These are phyloP conservation scores for Microthyrium microscopicum DNA, from an alignment of 2,329 filamentous ascomycete genomes.

Conservation along the genomic window DNA sequence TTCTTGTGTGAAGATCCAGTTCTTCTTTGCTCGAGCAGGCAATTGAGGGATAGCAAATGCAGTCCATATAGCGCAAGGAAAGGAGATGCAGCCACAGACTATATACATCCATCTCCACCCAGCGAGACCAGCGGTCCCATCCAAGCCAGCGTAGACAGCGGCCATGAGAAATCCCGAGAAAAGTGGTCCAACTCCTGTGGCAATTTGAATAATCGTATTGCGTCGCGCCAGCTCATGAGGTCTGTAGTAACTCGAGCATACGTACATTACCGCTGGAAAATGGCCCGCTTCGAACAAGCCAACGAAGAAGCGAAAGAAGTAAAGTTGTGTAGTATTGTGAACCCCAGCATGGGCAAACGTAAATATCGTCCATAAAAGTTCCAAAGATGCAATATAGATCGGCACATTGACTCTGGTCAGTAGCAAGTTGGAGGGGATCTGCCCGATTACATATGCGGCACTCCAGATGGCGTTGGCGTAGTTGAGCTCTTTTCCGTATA, in stretches of 20 bases:
- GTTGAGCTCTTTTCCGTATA: slow-evolving; percentile 18
- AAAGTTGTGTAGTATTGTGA: neutral
- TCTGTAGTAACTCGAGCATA: slow-evolving; percentile 25
- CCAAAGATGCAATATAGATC: slow-evolving; percentile 1
- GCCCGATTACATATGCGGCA: slow-evolving; percentile 16
- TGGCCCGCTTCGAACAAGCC: slow-evolving; percentile 1
- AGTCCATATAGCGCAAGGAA: neutral
- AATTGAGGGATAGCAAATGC: neutral
- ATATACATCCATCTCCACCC: slow-evolving; percentile 29
- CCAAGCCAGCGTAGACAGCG: slow-evolving; percentile 35
- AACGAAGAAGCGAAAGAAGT: slow-evolving; percentile 3
- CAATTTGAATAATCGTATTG: slow-evolving; percentile 37
- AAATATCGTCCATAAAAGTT: slow-evolving; percentile 3
- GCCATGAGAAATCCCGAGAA: slow-evolving; percentile 42
- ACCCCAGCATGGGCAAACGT: neutral
- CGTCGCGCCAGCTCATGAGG: slow-evolving; percentile 34
- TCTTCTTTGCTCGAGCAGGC: neutral
- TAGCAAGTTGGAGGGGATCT: slow-evolving; percentile 16
- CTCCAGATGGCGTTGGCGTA: slow-evolving; percentile 16
- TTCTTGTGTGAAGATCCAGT: neutral
- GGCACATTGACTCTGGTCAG: slow-evolving; percentile 13
- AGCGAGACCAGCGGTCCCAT: slow-evolving; percentile 30
- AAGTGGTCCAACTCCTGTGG: slow-evolving; percentile 36
- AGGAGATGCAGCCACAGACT: neutral
- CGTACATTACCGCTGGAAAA: slow-evolving; percentile 20